Base-by-base conservation (phyloP, 371 early-diverging fungal species). In the Lichtheimia hyalospora region DNA sequence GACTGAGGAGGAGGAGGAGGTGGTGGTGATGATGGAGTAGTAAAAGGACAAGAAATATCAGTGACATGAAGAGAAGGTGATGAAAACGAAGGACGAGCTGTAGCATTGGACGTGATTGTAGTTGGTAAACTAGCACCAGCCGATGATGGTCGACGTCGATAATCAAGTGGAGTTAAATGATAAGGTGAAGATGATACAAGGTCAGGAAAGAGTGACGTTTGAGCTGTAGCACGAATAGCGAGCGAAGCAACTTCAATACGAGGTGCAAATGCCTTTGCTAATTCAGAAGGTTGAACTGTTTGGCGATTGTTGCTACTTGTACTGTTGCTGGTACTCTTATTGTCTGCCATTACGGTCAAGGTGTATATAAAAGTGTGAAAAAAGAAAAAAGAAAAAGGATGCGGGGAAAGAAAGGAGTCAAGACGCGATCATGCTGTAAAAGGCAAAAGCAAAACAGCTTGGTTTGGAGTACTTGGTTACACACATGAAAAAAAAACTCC, bases 161-260 rank as follows among this genome's bases (percentile, higher is more conserved):
- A 21, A 21, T 46, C 46, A 4, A 46, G 46, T 46, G 46, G 46
- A n/a, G 21, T n/a, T 16, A 46, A 21, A 46, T 46, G 46, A 46
- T 46, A 46, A 7, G 46, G 46, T 16, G 46, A 46, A 10, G 46
- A 46, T 46, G 54, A 50, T 18, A 46, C 25, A 28, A 16, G 46
- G 52, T 61, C 51, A 0, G 62, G 52, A 16, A 65, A 56, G n/a
- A 60, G 58, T 5, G 58, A 60, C 14, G 54, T 55, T 21, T 59
- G 64, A 15, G 57, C 41, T 16, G 41, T 62, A 7, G 64, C 48
- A 12, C 55, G 54, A 52, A 68, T 68, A 41, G 61, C 64, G 14
- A 68, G 54, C 21, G 64, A 52, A 6, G 68, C 68, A 12, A 68
- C 52, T 58, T 68, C 58, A 34, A 68, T 63, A 12, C 51, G 43